phyloP scores from a whole-genome alignment of 805 yeast genomes.

The Maudiozyma bulderi region DNA sequence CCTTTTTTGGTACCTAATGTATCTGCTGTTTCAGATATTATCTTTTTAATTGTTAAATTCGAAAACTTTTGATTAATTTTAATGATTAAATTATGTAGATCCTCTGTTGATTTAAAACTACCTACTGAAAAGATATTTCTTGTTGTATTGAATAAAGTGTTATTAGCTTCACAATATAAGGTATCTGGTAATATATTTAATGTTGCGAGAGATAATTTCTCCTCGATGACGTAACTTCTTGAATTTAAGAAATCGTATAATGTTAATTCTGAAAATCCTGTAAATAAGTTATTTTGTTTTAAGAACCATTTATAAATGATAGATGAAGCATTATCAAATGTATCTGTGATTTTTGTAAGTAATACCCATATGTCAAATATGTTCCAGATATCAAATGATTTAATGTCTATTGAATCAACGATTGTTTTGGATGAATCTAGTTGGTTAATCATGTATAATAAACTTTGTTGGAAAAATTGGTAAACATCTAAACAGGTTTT shows the following conservation, averaged over 20 bases:
- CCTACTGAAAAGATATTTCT: conserved; percentile 3
- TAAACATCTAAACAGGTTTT: not conserved
- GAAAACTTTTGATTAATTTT: conserved; percentile 7
- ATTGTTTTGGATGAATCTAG: not conserved
- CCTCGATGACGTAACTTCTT: conserved; percentile 4
- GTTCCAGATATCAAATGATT: conserved; percentile 6
- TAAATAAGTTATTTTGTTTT: conserved; percentile 2
- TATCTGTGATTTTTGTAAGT: conserved; percentile 2
- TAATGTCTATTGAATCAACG: not conserved
- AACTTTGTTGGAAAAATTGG: conserved; percentile 2
- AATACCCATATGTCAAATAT: conserved; percentile 8
- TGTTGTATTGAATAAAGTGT: conserved; percentile 1
- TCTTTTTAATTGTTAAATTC: not conserved
- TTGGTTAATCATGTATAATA: conserved; percentile 1
- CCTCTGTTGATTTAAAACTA: conserved; percentile 9
- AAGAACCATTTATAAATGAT: conserved; percentile 6
- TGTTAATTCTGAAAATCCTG: conserved; percentile 1
- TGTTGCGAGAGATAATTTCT: not conserved
- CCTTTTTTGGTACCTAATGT: not conserved
- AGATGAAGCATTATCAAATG: conserved; percentile 4
- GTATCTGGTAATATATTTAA: conserved; percentile 7
- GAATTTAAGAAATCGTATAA: conserved; percentile 3
- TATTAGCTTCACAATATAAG: conserved; percentile 9
- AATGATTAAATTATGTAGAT: conserved; percentile 10
- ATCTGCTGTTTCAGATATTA: not conserved